Evolutionary conservation across 768 basidiomycete species (phyloP), one percentile per base, ranked within the genome.

Genomic region (Naganishia randhawae): DNA sequence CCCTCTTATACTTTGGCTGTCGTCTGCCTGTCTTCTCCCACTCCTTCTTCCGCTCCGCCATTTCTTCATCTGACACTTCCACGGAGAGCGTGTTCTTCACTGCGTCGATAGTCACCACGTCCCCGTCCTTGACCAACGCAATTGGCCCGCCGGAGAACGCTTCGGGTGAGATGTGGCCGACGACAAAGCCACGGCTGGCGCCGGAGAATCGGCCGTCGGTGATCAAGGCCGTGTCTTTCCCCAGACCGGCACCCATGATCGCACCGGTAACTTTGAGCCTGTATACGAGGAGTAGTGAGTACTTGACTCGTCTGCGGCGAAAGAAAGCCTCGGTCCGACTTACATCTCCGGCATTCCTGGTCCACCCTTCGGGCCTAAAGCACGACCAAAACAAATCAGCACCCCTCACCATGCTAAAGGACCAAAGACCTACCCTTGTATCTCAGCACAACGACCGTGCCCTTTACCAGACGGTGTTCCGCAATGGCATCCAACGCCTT

Each of bases 121-220:
- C 91, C 6, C 91, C 92, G 71, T 93, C 90, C 73, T 87, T 82
- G 61, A 92, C 88, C 22, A 93, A 85, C 32, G 90, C 92, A 72
- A 94, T 93, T 2, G 92, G 91, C 0, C 91, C 91, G 64, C 69
- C 66, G 29, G 41, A 4, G 63, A 64, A 67, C 0, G 69, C 66
- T 54, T 70, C 66, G 9, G 63, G 69, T 13, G 62, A 83, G 66
- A 86, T 83, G 68, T 87, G 85, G 39, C 86, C 91, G 42, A 86
- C 85, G 76, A 86, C 85, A 77, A 86, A 87, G 8, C 86, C 86
- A 50, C 85, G 82, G 8, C 85, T 89, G 2, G 91, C 91, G 17
- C 91, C 91, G 22, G 89, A 90, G 84, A 93, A 93, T 19, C 91
- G 86, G 55, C 91, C 91, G 76, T 94, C 91, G 0, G 91, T 94